A percentile compares a stretch with the other conserved stretches of the same genome.
Evolutionary conservation across 352 stramenopile species (phyloP).

Genomic region (Blastocystis sp.): DNA sequence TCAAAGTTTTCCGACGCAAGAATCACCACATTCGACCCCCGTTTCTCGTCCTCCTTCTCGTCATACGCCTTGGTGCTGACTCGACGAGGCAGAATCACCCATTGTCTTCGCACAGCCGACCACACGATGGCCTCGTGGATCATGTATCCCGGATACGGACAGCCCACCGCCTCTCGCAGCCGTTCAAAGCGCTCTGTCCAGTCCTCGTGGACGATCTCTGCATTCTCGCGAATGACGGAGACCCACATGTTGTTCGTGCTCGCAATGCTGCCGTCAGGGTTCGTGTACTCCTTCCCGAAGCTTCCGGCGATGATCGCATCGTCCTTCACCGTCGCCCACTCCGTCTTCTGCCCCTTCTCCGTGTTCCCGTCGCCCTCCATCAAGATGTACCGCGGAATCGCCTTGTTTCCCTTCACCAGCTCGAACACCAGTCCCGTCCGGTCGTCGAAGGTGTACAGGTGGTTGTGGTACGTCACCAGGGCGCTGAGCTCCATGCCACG

Average conservation of each 20-base stretch:
- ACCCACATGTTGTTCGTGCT: constrained; percentile 95
- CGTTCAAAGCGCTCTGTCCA: constrained; percentile 85
- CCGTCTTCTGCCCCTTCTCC: constrained; percentile 95
- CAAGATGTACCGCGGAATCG: constrained; percentile 85
- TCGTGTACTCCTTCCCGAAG: constrained; percentile 85
- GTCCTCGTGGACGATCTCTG: constrained; percentile 77
- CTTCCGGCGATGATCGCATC: constrained; percentile 90
- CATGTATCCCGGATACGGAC: constrained; percentile 82
- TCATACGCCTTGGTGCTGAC: constrained; percentile 88
- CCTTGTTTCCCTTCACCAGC: constrained; percentile 75
- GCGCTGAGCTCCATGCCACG: constrained; percentile 90
- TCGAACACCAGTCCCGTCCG: constrained; percentile 94
- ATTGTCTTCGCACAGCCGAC: constrained; percentile 84
- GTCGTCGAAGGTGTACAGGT: constrained; percentile 90
- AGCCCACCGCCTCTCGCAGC: constrained; percentile 81
- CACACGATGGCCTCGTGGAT: constrained; percentile 96
- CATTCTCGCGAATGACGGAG: constrained; percentile 76
- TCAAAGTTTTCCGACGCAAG: constrained; percentile 81
- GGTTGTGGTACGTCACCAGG: constrained; percentile 77
- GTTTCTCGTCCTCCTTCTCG: constrained; percentile 85
- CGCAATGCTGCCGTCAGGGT: constrained; percentile 80
- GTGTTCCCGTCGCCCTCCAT: constrained; percentile 90
- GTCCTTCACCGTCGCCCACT: constrained; percentile 97
- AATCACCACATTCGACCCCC: constrained; percentile 79
- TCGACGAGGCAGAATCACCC: constrained; percentile 91